These are phyloP conservation scores for Schrenkiella parvula DNA, from an alignment of 345 rosid genomes.

Conservation along the genomic window DNA sequence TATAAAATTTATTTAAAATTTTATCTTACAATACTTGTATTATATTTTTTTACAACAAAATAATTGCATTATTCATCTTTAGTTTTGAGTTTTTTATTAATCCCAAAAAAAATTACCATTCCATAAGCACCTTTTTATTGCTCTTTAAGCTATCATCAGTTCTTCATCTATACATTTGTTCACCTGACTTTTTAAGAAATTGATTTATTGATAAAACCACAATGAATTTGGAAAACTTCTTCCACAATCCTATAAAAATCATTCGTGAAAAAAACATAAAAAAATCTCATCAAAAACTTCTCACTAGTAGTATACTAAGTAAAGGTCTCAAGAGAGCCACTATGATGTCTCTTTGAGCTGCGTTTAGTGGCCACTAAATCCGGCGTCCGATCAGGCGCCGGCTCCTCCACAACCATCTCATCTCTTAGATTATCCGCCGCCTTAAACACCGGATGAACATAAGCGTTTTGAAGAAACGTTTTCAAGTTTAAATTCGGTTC, in stretches of 20 bases:
- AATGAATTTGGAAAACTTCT: background rate
- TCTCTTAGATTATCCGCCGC: slow-evolving; percentile 41
- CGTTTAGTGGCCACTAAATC: slow-evolving; percentile 67
- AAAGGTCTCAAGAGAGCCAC: slow-evolving; percentile 38
- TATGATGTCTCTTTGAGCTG: slow-evolving; percentile 34
- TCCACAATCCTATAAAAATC: background rate
- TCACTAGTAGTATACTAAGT: background rate
- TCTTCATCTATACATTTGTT: background rate
- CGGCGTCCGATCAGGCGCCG: slow-evolving; percentile 38
- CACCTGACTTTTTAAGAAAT: background rate
- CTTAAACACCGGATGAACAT: slow-evolving; percentile 70
- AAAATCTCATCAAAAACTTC: background rate
- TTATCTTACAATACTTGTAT: no score
- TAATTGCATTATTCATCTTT: no score
- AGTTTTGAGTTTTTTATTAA: background rate
- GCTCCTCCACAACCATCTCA: slow-evolving; percentile 40
- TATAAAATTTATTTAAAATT: no score
- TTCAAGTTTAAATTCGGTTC: slow-evolving; percentile 83
- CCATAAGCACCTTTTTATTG: background rate
- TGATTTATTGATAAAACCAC: background rate
- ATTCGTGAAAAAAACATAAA: background rate
- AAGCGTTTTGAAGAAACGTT: slow-evolving; percentile 66
- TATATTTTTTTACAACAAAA: no score
- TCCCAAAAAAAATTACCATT: background rate
- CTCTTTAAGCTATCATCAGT: background rate